These are phyloP conservation scores for Paspalum notatum DNA, from an alignment of 176 grass and related monocot species.

Conservation along the genomic window DNA sequence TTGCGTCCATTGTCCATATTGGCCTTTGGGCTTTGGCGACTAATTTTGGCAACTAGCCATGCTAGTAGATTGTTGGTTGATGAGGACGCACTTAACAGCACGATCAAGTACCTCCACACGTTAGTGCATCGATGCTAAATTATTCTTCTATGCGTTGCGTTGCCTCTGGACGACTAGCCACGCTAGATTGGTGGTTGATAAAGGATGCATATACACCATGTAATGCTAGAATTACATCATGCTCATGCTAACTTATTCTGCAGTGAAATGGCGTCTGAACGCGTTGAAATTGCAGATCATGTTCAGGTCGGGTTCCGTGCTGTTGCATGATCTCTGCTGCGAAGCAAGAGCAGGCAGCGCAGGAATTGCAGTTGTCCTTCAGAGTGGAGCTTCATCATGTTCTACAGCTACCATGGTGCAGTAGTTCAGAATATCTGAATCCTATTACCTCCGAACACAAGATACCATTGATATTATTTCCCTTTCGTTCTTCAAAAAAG, in stretches of 20 bases:
- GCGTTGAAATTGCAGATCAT: not conserved
- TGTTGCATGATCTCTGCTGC: not conserved
- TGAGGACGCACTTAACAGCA: not conserved
- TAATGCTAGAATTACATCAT: slow-evolving; percentile 30
- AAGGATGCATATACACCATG: not conserved
- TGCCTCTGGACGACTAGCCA: not conserved
- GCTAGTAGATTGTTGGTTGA: not conserved
- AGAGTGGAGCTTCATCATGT: not conserved
- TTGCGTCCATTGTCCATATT: not conserved
- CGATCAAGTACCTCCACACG: not conserved
- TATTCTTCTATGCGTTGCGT: no score
- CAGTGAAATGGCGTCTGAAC: not conserved
- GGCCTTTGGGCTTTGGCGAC: slow-evolving; percentile 33
- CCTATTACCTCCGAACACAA: not conserved
- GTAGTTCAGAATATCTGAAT: not conserved
- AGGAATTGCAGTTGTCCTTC: not conserved
- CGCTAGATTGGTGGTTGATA: not conserved
- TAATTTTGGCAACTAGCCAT: not conserved
- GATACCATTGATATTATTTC: not conserved
- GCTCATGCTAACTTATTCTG: slow-evolving; percentile 8
- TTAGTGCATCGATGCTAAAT: not conserved
- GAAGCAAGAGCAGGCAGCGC: not conserved
- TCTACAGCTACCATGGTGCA: not conserved
- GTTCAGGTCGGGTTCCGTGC: not conserved
- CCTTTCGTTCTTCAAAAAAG: no score